Evolutionary conservation across 345 rosid species (phyloP).

Genomic region (Erysimum cheiranthoides): DNA sequence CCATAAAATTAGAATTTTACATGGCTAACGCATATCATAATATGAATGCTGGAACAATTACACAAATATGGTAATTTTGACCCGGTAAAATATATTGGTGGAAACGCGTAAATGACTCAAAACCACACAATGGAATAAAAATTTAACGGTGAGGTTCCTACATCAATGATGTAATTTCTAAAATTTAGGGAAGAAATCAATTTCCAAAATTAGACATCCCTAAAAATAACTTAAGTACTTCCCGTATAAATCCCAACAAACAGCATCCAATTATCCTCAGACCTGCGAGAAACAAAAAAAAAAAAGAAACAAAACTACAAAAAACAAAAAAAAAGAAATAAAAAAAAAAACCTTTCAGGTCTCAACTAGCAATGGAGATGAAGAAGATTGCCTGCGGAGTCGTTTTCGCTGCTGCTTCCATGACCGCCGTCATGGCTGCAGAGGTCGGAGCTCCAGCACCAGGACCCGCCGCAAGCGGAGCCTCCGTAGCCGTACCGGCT

Average conservation of each 20-base stretch:
- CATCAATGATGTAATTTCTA: background rate
- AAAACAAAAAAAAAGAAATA: background rate
- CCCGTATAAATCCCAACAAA: conserved; percentile 26
- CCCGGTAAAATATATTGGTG: conserved; percentile 10
- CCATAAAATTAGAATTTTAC: background rate
- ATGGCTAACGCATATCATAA: background rate
- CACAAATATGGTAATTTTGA: background rate
- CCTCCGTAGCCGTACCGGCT: conserved; percentile 58
- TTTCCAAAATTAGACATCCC: conserved; percentile 16
- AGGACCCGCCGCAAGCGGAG: conserved; percentile 48
- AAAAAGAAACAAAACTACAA: background rate
- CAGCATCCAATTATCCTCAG: conserved; percentile 27
- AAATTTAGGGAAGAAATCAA: background rate
- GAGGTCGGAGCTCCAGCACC: conserved; percentile 50
- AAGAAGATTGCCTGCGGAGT: conserved; percentile 70
- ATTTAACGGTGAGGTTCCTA: conserved; percentile 6
- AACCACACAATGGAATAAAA: conserved; percentile 25
- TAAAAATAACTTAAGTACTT: conserved; percentile 20
- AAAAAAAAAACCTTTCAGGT: conserved; percentile 35
- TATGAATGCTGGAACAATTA: background rate
- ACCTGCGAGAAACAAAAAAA: conserved; percentile 40
- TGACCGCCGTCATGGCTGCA: conserved; percentile 61
- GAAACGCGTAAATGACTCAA: conserved; percentile 23
- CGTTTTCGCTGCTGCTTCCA: conserved; percentile 60
- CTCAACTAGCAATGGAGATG: conserved; percentile 62